Conservation (phyloP, 768 basidiomycete species). For the Boletellus emodensis region DNA sequence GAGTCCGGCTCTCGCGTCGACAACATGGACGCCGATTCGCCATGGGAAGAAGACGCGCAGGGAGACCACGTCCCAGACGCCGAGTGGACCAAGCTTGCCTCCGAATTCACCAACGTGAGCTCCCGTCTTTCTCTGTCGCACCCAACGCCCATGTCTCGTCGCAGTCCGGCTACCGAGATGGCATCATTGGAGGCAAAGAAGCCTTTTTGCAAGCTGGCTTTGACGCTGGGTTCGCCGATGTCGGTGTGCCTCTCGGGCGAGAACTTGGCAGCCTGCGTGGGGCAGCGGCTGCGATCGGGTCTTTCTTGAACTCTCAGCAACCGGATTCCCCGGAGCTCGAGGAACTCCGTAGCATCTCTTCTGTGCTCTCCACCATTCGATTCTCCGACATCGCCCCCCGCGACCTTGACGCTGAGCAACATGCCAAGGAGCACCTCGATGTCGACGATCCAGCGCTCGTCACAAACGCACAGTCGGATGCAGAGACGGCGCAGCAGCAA, state of each 20-base stretch:
- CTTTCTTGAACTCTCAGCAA: constrained; percentile 44
- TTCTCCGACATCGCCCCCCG: constrained; percentile 71
- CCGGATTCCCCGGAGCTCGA: constrained; percentile 19
- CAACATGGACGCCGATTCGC: constrained; percentile 40
- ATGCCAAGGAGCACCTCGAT: constrained; percentile 64
- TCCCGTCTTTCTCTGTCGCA: neutral
- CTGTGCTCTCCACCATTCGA: constrained; percentile 53
- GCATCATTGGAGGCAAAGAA: constrained; percentile 90
- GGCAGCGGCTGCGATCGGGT: constrained; percentile 54
- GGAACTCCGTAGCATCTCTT: constrained; percentile 52
- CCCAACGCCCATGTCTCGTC: neutral
- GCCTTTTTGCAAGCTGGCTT: constrained; percentile 85
- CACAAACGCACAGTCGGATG: constrained; percentile 37
- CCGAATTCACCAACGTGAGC: constrained; percentile 67
- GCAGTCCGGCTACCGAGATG: constrained; percentile 94
- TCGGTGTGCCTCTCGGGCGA: constrained; percentile 72
- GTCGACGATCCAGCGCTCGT: constrained; percentile 28
- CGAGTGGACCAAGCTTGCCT: constrained; percentile 68
- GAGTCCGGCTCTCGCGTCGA: neutral
- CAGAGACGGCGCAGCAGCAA: constrained; percentile 13
- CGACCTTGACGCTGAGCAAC: constrained; percentile 75
- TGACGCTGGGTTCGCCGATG: constrained; percentile 72
- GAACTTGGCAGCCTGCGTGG: constrained; percentile 80
- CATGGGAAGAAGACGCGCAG: constrained; percentile 54
- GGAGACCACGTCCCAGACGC: constrained; percentile 36